Evolutionary conservation across 352 stramenopile genomes (phyloP).

Genomic region (Pythium folliculosum): DNA sequence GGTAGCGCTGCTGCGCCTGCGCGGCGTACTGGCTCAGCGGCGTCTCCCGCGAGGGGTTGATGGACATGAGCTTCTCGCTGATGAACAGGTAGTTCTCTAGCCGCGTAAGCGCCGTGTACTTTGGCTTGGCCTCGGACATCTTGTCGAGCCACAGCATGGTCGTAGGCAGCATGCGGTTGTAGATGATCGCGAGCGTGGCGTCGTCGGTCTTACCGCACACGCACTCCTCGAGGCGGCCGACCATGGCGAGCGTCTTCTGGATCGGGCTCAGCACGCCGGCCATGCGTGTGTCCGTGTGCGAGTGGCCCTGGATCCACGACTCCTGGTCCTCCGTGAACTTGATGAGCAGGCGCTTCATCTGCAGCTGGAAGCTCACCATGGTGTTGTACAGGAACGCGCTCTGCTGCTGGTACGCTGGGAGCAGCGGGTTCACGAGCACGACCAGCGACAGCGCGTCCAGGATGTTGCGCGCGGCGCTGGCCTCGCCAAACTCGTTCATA

Average conservation of each 20-base stretch:
- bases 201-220: constrained; percentile 59
- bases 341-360: constrained; percentile 77
- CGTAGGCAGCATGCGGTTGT: constrained; percentile 59
- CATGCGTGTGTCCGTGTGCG: constrained; percentile 66
- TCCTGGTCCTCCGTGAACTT: constrained; percentile 82
- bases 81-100: constrained; percentile 77
- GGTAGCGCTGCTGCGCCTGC: constrained; percentile 43
- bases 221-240: constrained; percentile 62
- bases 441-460: constrained; percentile 65
- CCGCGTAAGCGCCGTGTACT: constrained; percentile 62
- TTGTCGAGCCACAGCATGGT: constrained; percentile 77
- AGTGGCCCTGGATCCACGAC: constrained; percentile 63
- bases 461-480: constrained; percentile 54
- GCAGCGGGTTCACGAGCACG: constrained; percentile 48
- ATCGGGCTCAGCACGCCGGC: constrained; percentile 65
- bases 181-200: constrained; percentile 59
- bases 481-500: constrained; percentile 70
- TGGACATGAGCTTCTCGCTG: constrained; percentile 45
- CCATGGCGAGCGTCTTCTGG: constrained; percentile 70
- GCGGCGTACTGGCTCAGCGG: constrained; percentile 55
- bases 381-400: constrained; percentile 71
- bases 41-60: constrained; percentile 49
- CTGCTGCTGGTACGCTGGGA: constrained; percentile 44
- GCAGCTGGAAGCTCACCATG: constrained; percentile 76
- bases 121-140: constrained; percentile 59